Evolutionary conservation across 2,329 filamentous ascomycete species (phyloP).

Genomic region (Alternaria gaisen): DNA sequence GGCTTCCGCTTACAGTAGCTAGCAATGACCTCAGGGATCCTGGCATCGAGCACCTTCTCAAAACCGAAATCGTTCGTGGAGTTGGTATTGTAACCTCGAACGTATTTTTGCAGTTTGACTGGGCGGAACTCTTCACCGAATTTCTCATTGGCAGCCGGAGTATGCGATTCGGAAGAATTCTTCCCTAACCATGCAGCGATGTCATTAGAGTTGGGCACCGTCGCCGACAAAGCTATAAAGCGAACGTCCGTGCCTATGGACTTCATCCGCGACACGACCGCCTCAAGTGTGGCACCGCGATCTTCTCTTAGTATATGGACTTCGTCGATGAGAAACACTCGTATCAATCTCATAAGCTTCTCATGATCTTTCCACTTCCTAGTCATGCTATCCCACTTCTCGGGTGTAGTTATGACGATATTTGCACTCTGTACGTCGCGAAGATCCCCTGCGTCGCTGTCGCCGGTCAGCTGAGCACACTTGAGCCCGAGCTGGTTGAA

Average conservation of each 20-base stretch:
- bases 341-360: constrained; percentile 76
- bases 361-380: constrained; percentile 85
- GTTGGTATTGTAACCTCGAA: constrained; percentile 72
- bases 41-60: constrained; percentile 72
- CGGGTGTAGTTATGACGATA: constrained; percentile 86
- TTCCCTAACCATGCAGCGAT: constrained; percentile 82
- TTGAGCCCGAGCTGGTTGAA: constrained; percentile 73
- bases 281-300: constrained; percentile 81
- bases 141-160: constrained; percentile 71
- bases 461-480: constrained; percentile 82
- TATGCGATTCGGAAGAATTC: constrained; percentile 64
- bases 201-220: constrained; percentile 82
- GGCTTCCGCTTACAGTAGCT: constrained; percentile 76
- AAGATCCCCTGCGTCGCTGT: constrained; percentile 74
- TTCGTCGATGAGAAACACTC: constrained; percentile 85
- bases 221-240: constrained; percentile 84
- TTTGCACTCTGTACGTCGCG: constrained; percentile 75
- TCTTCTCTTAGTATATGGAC: constrained; percentile 85
- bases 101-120: constrained; percentile 77
- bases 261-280: constrained; percentile 88
- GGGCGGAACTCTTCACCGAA: constrained; percentile 85
- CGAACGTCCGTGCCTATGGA: constrained; percentile 77
- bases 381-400: constrained; percentile 92
- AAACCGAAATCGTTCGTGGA: constrained; percentile 77
- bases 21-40: constrained; percentile 71